A percentile compares a stretch with the other conserved stretches of the same genome.
phyloP scores from a whole-genome alignment of 2,329 filamentous ascomycete species.

The Epichloe sibirici region DNA sequence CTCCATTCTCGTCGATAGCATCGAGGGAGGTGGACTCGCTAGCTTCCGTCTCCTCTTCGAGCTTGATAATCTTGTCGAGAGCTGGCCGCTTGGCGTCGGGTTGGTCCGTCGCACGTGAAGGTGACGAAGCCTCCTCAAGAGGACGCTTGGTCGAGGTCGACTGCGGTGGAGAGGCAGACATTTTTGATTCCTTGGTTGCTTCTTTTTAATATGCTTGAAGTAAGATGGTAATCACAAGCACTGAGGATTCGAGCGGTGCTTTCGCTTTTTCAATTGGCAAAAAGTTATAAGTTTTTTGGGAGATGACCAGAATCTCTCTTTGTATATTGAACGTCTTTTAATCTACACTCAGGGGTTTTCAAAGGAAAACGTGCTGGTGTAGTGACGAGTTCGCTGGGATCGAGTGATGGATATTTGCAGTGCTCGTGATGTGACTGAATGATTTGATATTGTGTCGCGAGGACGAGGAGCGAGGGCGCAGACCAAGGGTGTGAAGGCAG shows the following conservation, averaged over 20 bases:
- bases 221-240: slow-evolving; percentile 9
- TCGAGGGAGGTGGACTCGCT: slow-evolving; percentile 21
- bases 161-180: slow-evolving; percentile 60
- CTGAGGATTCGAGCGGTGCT: background rate
- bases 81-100: slow-evolving; percentile 95
- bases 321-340: slow-evolving; percentile 19
- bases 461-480: slow-evolving; percentile 19
- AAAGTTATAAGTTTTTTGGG: slow-evolving; percentile 1
- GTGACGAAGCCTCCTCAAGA: slow-evolving; percentile 92
- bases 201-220: slow-evolving; percentile 16
- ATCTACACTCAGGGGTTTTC: slow-evolving; percentile 70
- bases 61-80: slow-evolving; percentile 79
- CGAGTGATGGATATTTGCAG: slow-evolving; percentile 27
- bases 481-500: slow-evolving; percentile 20
- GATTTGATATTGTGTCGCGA: slow-evolving; percentile 19
- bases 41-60: slow-evolving; percentile 41
- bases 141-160: slow-evolving; percentile 76
- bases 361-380: slow-evolving; percentile 91
- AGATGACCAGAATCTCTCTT: slow-evolving; percentile 18
- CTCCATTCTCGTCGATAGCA: slow-evolving; percentile 35
- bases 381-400: slow-evolving; percentile 35
- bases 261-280: slow-evolving; percentile 2
- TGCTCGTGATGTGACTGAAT: slow-evolving; percentile 25
- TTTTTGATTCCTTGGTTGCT: slow-evolving; percentile 27
- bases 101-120: slow-evolving; percentile 80